These are phyloP conservation scores for Vanderwaltozyma yarrowii DNA, from an alignment of 805 yeast species.

Conservation along the genomic window DNA sequence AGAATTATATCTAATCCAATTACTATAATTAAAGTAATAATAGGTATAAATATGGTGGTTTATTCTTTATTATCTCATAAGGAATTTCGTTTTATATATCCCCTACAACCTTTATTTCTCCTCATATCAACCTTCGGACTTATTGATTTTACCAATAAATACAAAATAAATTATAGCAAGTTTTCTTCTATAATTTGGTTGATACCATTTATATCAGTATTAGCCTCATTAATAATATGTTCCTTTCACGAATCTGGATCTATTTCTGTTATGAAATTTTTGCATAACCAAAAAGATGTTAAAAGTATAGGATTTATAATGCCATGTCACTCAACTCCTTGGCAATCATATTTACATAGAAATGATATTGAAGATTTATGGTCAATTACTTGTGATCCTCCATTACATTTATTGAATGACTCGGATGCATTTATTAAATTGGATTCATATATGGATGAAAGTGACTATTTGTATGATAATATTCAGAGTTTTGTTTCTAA, in stretches of 20 bases:
- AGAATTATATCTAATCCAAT: constrained; percentile 4
- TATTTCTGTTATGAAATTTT: constrained; percentile 48
- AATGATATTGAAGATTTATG: constrained; percentile 42
- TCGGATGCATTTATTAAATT: constrained; percentile 28
- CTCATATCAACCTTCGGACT: constrained; percentile 37
- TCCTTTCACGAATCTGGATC: constrained; percentile 82
- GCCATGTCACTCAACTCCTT: constrained; percentile 97
- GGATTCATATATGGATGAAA: constrained; percentile 62
- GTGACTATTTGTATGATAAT: constrained; percentile 69
- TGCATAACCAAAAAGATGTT: constrained; percentile 35
- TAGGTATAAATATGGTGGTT: constrained; percentile 36
- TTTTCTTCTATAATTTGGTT: constrained; percentile 6
- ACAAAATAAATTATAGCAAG: constrained; percentile 4
- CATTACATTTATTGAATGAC: constrained; percentile 34
- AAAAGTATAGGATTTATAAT: constrained; percentile 68
- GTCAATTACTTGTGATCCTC: constrained; percentile 91
- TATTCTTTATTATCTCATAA: constrained; percentile 73
- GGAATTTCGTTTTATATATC: constrained; percentile 84
- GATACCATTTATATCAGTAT: constrained; percentile 13
- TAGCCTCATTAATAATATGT: constrained; percentile 37
- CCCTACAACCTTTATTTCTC: constrained; percentile 66
- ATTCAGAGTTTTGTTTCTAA: constrained; percentile 46
- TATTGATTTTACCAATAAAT: background rate
- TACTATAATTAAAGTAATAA: constrained; percentile 23
- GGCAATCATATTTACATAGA: constrained; percentile 76